A percentile compares a stretch with the other conserved stretches of the same genome.
Evolutionary conservation across 2,329 filamentous ascomycete genomes (phyloP).

Genomic region (Cladosporium sp.): DNA sequence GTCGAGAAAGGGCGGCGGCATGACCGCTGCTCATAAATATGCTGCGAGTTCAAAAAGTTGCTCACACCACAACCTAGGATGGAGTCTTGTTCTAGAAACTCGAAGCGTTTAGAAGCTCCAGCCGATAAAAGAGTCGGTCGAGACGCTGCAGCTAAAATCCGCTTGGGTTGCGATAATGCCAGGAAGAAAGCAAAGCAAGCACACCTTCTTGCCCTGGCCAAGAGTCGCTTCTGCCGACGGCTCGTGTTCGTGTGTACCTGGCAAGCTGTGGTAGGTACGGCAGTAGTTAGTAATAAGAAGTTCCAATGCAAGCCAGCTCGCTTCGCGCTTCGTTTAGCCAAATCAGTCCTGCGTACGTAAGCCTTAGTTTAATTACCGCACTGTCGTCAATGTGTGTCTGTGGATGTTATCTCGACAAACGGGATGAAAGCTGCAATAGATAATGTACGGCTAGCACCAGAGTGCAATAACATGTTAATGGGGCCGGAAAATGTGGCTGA

Average conservation of each 20-base stretch:
- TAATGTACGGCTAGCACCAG: neutral
- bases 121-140: neutral
- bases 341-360: neutral
- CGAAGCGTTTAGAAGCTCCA: neutral
- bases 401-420: neutral
- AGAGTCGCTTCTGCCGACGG: neutral
- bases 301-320: neutral
- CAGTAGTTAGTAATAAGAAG: neutral
- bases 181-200: neutral
- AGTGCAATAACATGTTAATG: neutral
- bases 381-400: neutral
- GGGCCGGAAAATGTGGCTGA: neutral
- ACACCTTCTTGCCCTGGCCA: neutral
- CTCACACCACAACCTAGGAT: neutral
- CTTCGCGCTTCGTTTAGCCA: neutral
- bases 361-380: neutral
- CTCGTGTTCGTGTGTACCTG: neutral
- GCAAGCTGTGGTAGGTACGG: neutral
- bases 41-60: neutral
- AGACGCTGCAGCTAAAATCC: neutral
- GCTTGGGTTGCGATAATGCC: neutral
- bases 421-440: neutral
- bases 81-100: neutral
- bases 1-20: neutral
- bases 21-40: neutral